phyloP scores from a whole-genome alignment of 306 rosid species.

The Elaeagnus macrophylla region DNA sequence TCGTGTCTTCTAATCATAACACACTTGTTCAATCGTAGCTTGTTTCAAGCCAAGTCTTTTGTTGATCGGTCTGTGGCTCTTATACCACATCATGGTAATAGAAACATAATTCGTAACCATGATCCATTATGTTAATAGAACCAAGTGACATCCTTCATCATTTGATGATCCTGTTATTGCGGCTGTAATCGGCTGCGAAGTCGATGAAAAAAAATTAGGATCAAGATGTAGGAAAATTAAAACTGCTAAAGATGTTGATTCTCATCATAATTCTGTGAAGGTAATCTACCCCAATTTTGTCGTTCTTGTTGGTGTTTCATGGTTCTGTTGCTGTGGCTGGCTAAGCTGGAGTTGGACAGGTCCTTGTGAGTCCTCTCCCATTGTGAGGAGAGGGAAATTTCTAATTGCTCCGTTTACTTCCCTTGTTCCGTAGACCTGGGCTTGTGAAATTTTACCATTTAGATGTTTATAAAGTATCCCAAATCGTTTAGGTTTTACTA shows the following conservation, averaged over 20 bases:
- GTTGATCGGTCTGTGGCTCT: conserved; percentile 20
- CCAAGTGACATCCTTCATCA: conserved; percentile 19
- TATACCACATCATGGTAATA: conserved; percentile 22
- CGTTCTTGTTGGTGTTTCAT: conserved; percentile 35
- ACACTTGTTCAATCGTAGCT: conserved; percentile 29
- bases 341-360: conserved; percentile 79
- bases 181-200: conserved; percentile 58
- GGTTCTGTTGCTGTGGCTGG: conserved; percentile 59
- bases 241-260: conserved; percentile 1
- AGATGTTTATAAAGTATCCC: conserved; percentile 28
- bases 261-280: conserved; percentile 15
- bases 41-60: conserved; percentile 22
- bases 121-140: conserved; percentile 33
- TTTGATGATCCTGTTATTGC: conserved; percentile 33
- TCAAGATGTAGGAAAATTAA: conserved; percentile 23
- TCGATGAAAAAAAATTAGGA: conserved; percentile 23
- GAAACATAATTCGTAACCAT: conserved; percentile 28
- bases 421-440: conserved; percentile 73
- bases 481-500: conserved; percentile 9
- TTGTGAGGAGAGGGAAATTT: conserved; percentile 30
- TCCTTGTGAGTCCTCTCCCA: conserved; percentile 44
- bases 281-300: conserved; percentile 56
- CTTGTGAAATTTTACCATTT: conserved; percentile 23
- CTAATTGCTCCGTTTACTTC: conserved; percentile 34
- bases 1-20: conserved; percentile 24